Evolutionary conservation across 805 yeast species (phyloP).

Genomic region (Candida gorgasii): DNA sequence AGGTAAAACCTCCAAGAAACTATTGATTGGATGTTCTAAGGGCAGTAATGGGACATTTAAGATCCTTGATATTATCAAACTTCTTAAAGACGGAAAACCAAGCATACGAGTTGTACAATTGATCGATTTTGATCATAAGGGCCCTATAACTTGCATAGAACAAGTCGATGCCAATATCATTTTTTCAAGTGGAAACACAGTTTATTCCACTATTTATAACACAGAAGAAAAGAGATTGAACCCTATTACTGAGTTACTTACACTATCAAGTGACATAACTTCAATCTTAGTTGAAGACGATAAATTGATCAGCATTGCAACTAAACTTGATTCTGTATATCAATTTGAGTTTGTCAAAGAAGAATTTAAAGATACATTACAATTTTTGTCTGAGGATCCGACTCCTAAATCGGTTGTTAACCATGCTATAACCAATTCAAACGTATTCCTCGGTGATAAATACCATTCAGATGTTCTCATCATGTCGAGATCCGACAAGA

Average conservation of each 20-base stretch:
- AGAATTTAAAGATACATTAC: constrained; percentile 13
- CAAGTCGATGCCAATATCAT: constrained; percentile 35
- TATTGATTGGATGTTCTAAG: constrained; percentile 22
- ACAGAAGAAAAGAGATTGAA: constrained; percentile 31
- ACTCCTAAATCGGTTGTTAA: constrained; percentile 34
- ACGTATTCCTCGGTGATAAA: constrained; percentile 36
- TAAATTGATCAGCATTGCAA: constrained; percentile 24
- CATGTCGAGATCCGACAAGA: constrained; percentile 16
- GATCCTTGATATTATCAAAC: constrained; percentile 32
- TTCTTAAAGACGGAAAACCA: constrained; percentile 14
- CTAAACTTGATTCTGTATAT: constrained; percentile 36
- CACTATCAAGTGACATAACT: constrained; percentile 32
- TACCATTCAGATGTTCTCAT: constrained; percentile 33
- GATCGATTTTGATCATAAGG: constrained; percentile 29
- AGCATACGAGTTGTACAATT: constrained; percentile 29
- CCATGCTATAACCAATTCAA: constrained; percentile 23
- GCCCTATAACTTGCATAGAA: constrained; percentile 34
- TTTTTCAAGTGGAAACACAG: constrained; percentile 30
- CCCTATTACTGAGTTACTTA: constrained; percentile 24
- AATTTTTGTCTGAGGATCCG: constrained; percentile 30
- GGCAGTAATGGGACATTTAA: constrained; percentile 30
- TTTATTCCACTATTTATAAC: constrained; percentile 36
- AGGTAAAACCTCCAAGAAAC: constrained; percentile 34
- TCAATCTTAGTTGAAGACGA: constrained; percentile 23
- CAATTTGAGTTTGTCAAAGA: constrained; percentile 23